Evolutionary conservation across 768 basidiomycete genomes (phyloP), one percentile per base, ranked within the genome.

Genomic region (Fomitopsis pulvina): DNA sequence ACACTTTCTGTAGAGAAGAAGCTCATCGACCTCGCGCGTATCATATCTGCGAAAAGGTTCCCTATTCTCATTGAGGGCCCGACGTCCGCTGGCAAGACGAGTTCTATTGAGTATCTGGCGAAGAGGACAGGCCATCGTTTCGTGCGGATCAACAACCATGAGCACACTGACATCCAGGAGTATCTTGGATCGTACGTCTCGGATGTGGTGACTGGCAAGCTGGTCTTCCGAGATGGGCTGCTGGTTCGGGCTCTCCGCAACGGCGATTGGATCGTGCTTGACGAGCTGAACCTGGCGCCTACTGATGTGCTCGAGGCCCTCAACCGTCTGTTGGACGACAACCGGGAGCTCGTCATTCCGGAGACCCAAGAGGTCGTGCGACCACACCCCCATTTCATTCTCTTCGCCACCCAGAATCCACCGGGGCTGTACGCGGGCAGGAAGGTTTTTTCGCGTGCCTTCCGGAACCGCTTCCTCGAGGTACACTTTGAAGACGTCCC

Each of bases 141-240:
- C 66, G 83, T 99, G 26, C 89, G 96, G 34, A 97, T 99, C 75
- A 99, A 99, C 71, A 99, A 99, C 60, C 96, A 99, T 69, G 96
- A 99, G 55, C 96, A 98, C 62, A 99, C 96, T 4, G 96, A 99
- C 62, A 96, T 99, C 44, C 96, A 99, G 62, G 96, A 99, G 63
- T 99, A 99, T 62, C 76, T 98, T 41, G 96, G 96, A 2, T 92
- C 92, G 0, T 99, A 99, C 62, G 82, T 94, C 21, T 94, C 96
- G 2, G 93, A 98, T 64, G 83, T 92, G 7, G 63, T 77, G 12
- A 91, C 92, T 0, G 96, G 96, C n/a, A 94, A 92, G 66, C 78
- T 98, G 14, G 82, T 90, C 8, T 98, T 96, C 70, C 87, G 86
- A 58, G 96, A 99, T 63, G 96, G 96, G 8, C 70, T 99, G 0